phyloP scores from a whole-genome alignment of 2,329 filamentous ascomycete species.

The Botrytis porri region DNA sequence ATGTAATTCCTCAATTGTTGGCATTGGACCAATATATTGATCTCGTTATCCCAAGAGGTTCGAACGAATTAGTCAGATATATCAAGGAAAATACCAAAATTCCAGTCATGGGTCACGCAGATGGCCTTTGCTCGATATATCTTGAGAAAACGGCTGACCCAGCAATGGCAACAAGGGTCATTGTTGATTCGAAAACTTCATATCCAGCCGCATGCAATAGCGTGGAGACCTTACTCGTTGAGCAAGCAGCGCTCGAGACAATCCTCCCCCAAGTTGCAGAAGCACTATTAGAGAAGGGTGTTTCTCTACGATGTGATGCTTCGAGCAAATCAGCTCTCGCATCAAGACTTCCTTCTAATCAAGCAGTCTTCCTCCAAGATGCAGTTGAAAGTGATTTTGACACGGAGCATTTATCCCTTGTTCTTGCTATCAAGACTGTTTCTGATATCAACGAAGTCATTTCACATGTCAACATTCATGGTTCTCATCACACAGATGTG shows the following conservation, averaged over 20 bases:
- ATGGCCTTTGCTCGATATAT: slow-evolving; percentile 87
- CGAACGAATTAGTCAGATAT: slow-evolving; percentile 49
- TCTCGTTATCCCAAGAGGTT: slow-evolving; percentile 78
- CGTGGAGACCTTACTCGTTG: slow-evolving; percentile 85
- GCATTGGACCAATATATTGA: slow-evolving; percentile 85
- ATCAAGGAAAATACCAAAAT: slow-evolving; percentile 92
- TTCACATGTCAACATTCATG: slow-evolving; percentile 85
- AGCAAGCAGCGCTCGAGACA: slow-evolving; percentile 64
- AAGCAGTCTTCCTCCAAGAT: slow-evolving; percentile 55
- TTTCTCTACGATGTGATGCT: slow-evolving; percentile 77
- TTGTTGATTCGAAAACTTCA: slow-evolving; percentile 89
- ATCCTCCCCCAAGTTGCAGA: slow-evolving; percentile 70
- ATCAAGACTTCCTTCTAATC: slow-evolving; percentile 43
- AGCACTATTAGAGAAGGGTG: slow-evolving; percentile 72
- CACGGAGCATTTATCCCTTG: slow-evolving; percentile 86
- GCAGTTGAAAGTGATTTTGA: slow-evolving; percentile 70
- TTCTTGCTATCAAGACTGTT: slow-evolving; percentile 80
- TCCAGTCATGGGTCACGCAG: slow-evolving; percentile 92
- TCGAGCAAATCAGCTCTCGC: slow-evolving; percentile 62
- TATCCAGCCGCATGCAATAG: slow-evolving; percentile 97
- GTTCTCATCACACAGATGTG: slow-evolving; percentile 89
- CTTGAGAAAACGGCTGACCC: slow-evolving; percentile 75
- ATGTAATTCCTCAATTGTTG: slow-evolving; percentile 85
- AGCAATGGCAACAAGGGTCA: slow-evolving; percentile 67
- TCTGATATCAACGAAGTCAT: slow-evolving; percentile 67